Evolutionary conservation across 1,139 yeast genomes (phyloP).

Genomic region (Geotrichum citri-aurantii): DNA sequence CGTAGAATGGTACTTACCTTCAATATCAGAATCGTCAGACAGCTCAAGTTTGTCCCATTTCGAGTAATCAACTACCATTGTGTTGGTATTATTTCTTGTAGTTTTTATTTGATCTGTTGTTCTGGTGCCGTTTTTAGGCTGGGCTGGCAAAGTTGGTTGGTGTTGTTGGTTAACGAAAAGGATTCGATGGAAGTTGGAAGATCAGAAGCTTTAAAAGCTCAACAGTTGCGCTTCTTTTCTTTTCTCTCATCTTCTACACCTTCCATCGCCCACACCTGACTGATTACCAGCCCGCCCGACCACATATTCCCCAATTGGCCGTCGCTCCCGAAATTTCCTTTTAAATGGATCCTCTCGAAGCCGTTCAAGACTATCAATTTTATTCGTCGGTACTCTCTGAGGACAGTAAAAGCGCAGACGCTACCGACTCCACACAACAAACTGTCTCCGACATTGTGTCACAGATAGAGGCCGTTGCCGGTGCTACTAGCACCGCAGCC

Average conservation of each 20-base stretch:
- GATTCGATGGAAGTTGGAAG: not conserved
- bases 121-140: not conserved
- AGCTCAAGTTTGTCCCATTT: constrained; percentile 96
- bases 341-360: constrained; percentile 14
- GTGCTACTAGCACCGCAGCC: constrained; percentile 5
- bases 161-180: constrained; percentile 1
- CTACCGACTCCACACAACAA: not conserved
- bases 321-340: not conserved
- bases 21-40: constrained; percentile 93
- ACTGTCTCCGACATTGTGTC: constrained; percentile 2
- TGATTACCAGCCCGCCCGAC: not conserved
- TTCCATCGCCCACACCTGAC: not conserved
- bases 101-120: not conserved
- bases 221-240: not conserved
- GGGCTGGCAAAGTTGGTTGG: not conserved
- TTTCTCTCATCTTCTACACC: not conserved
- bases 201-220: not conserved
- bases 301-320: not conserved
- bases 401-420: not conserved
- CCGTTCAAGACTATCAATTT: constrained; percentile 12
- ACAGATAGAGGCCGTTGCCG: not conserved
- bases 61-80: constrained; percentile 70
- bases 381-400: constrained; percentile 1
- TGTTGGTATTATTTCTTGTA: not conserved
- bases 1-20: constrained; percentile 34